Base-by-base conservation (phyloP, 306 rosid genomes). In the Lathyrus oleraceus region DNA sequence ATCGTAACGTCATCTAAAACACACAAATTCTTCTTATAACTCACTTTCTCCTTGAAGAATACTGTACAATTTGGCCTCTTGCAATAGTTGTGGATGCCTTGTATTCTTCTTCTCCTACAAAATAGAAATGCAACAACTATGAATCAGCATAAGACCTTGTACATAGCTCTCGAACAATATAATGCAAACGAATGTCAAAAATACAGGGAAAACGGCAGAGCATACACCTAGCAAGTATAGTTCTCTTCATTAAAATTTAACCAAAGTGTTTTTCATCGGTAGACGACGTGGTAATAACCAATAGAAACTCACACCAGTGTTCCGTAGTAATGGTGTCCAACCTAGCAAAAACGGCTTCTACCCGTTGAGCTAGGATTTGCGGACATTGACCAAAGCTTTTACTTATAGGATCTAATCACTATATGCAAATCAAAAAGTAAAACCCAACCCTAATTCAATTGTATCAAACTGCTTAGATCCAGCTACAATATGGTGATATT, bases 31-130 rank as follows among this genome's bases (percentile, higher is more conserved):
- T 76, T 77, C 73, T 79, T 59, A 65, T 45, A 73, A 77, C 88
- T 85, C 54, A 87, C 93, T 79, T 75, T 79, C 93, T 81, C 93
- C 93, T 76, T 85, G 86, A 66, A 87, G 71, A 62, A 66, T 21
- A 52, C 71, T 79, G 25, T 87, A 87, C 67, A 87, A 67, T 86
- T 87, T 87, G 51, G 93, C 90, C 75, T 87, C 93, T 16, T 81
- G 85, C 72, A 83, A 75, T 6, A 87, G 85, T 71, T 87, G 93
- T 0, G 89, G 87, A 79, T 87, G 93, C 60, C 76, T 87, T 32
- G 93, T 83, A 73, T 70, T 87, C 79, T 76, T 85, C 83, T 49
- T 85, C 48, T 87, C 93, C 93, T 87, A 70, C 38, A 74, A 69
- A 69, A 63, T 73, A 44, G 5, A 42, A 63, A 65, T 10, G 47